Base-by-base conservation (phyloP, 169 alveolate genomes). In the Plasmodium billcollinsi region DNA sequence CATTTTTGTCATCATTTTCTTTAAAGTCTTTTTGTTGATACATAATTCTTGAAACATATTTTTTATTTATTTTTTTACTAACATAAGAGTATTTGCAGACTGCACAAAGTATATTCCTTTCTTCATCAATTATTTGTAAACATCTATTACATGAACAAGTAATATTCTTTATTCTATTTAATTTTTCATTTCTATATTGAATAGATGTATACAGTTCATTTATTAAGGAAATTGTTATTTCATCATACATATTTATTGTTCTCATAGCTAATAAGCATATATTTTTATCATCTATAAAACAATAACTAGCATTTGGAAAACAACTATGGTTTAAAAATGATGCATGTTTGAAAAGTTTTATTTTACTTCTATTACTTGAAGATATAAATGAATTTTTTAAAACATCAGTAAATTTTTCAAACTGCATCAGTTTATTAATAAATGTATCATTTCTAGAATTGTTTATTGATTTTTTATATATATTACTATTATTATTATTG, bases 91-190 rank as follows among this genome's bases (percentile, higher is more conserved):
- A 56, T 86, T 85, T 62, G 43, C 92, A 83, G 7, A 71, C 33
- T 21, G 73, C 56, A 74, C 91, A 80, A 14, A 74, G 71, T n/a
- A 83, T 86, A 56, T 71, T 66, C 33, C 91, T 75, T 58, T 71
- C 80, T 59, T 91, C 88, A 49, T 91, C 94, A 2, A 86, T 74
- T 74, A 90, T 80, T 70, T 76, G 85, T 56, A 83, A 62, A 24
- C 90, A 70, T 24, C 90, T 69, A 67, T 74, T 86, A 45, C 92
- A 86, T n/a, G 73, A 72, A 33, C 92, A 86, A 18, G 8, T 54
- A 12, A 47, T 33, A 18, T 39, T 86, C 73, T 86, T 86, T 0
- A 86, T n/a, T 26, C 59, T 70, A 14, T n/a, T 67, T 47, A 91
- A 65, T 72, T 73, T 71, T 8, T 69, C 15, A 63, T 88, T 83